Evolutionary conservation across 129 eudicot genomes (phyloP).

Genomic region (Kitagawia praeruptora): DNA sequence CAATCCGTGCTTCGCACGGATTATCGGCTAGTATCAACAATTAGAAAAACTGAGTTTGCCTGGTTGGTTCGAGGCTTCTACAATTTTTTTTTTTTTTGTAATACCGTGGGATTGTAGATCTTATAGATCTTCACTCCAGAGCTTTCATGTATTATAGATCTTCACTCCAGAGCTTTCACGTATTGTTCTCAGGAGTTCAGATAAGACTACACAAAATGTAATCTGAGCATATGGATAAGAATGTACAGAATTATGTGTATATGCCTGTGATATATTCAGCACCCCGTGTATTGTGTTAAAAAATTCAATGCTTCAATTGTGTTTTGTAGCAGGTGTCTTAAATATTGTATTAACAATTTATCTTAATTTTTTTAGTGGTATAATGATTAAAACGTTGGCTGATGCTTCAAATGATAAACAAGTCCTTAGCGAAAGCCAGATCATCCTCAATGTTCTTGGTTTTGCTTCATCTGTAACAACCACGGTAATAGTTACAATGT

Average conservation of each 20-base stretch:
- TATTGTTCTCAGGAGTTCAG: neutral
- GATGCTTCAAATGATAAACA: conserved; percentile 64
- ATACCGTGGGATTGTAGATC: neutral
- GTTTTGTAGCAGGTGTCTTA: neutral
- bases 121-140: neutral
- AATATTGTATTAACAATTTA: neutral
- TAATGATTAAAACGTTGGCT: conserved; percentile 68
- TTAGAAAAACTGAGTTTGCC: neutral
- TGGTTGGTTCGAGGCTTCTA: neutral
- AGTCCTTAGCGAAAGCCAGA: conserved; percentile 53
- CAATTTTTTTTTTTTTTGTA: neutral
- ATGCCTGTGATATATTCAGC: neutral
- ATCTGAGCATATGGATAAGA: neutral
- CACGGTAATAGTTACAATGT: conserved; percentile 54
- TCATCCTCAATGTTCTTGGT: conserved; percentile 52
- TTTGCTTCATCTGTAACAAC: conserved; percentile 53
- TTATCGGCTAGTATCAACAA: no score
- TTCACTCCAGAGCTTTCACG: neutral
- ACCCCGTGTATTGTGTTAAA: neutral
- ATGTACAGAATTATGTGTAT: neutral
- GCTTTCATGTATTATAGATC: neutral
- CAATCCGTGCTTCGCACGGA: no score
- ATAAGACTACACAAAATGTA: neutral
- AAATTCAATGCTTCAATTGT: neutral
- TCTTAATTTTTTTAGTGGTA: conserved; percentile 45